A percentile compares a stretch with the other conserved stretches of the same genome.
Evolutionary conservation across 2,329 filamentous ascomycete species (phyloP).

Genomic region (Colletotrichum paranaense): DNA sequence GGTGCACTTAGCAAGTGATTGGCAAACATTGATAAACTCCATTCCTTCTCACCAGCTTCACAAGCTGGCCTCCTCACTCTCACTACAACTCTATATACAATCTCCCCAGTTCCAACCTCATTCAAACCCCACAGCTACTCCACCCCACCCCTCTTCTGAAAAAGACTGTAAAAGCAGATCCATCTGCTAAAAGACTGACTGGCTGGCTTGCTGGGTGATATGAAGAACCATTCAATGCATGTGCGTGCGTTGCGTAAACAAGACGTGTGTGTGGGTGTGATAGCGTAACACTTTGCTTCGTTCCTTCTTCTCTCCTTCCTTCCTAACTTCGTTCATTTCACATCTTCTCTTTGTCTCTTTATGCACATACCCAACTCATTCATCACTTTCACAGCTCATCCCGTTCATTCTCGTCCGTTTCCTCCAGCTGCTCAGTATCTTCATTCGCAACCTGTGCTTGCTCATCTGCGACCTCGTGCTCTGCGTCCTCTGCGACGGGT

Average conservation of each 20-base stretch:
- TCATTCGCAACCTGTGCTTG: neutral
- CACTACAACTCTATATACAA: neutral
- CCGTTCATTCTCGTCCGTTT: neutral
- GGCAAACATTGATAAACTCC: neutral
- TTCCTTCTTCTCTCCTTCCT: neutral
- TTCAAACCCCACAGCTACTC: neutral
- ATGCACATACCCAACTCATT: neutral
- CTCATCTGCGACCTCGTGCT: neutral
- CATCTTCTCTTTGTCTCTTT: neutral
- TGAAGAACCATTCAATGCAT: neutral
- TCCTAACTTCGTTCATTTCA: neutral
- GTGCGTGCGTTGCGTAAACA: neutral
- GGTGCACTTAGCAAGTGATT: too few species aligned
- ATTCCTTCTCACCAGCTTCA: neutral
- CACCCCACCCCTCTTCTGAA: neutral
- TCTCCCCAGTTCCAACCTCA: neutral
- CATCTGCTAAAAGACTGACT: neutral
- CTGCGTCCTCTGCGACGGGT: neutral
- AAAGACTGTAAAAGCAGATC: neutral
- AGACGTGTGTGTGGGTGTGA: neutral
- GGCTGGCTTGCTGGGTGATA: neutral
- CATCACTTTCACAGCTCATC: conserved; percentile 16
- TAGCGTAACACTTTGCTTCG: neutral
- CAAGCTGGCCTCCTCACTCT: neutral
- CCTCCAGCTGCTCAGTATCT: neutral